These are phyloP conservation scores for Antrodiella citrinella DNA, from an alignment of 768 basidiomycete species.

Conservation along the genomic window DNA sequence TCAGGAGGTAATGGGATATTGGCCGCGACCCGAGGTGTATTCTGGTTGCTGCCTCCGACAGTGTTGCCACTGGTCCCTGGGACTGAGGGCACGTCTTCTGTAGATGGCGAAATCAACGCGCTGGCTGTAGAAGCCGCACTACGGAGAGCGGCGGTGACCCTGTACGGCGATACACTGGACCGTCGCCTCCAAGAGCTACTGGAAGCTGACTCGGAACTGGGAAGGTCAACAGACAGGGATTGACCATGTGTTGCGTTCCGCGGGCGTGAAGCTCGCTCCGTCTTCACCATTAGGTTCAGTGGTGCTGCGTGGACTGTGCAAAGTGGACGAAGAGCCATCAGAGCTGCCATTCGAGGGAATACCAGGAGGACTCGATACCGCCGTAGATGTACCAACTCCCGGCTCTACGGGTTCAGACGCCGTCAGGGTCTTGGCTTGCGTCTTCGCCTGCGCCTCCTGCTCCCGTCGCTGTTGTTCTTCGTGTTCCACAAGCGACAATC, in stretches of 20 bases:
- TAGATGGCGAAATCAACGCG: slow-evolving; percentile 22
- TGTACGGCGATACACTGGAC: slow-evolving; percentile 5
- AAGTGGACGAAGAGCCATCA: not conserved
- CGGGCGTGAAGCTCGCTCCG: slow-evolving; percentile 2
- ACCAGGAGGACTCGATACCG: not conserved
- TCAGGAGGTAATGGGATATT: not conserved
- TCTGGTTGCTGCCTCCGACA: not conserved
- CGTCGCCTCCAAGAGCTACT: slow-evolving; percentile 3
- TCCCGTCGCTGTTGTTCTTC: slow-evolving; percentile 86
- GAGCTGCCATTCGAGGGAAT: not conserved
- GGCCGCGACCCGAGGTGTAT: not conserved
- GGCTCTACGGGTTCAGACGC: not conserved
- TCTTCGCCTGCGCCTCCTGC: slow-evolving; percentile 58
- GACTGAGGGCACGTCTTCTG: slow-evolving; percentile 1
- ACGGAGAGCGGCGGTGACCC: slow-evolving; percentile 34
- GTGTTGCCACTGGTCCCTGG: not conserved
- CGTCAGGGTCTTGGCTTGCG: slow-evolving; percentile 6
- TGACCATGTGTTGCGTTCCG: slow-evolving; percentile 1
- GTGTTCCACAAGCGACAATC: slow-evolving; percentile 87
- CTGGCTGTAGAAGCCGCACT: slow-evolving; percentile 39
- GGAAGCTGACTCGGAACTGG: not conserved
- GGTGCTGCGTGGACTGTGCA: not conserved
- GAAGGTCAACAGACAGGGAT: not conserved
- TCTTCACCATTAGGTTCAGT: not conserved
- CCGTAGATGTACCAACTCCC: not conserved